Conservation (phyloP, 768 basidiomycete species). For the Pisolithus albus region DNA sequence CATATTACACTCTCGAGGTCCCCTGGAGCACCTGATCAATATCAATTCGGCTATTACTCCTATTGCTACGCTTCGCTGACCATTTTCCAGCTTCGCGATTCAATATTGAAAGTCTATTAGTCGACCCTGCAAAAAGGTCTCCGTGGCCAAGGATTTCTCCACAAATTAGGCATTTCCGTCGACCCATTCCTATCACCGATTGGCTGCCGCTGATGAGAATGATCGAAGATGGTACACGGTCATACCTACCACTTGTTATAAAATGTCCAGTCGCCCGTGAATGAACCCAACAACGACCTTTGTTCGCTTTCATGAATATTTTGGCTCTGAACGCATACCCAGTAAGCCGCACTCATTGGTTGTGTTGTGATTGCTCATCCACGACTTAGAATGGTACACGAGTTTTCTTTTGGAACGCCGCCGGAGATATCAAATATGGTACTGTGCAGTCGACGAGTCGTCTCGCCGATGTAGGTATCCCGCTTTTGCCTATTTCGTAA, state of each 20-base stretch:
- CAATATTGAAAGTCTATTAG: slow-evolving; percentile 24
- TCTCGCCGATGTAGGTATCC: slow-evolving; percentile 47
- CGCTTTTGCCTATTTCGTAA: neutral
- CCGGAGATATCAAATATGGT: slow-evolving; percentile 52
- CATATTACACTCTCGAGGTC: slow-evolving; percentile 16
- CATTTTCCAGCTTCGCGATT: slow-evolving; percentile 17
- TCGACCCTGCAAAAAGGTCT: slow-evolving; percentile 20
- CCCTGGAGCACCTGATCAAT: slow-evolving; percentile 11
- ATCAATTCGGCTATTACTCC: slow-evolving; percentile 14
- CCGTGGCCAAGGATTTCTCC: slow-evolving; percentile 7
- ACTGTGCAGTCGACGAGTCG: slow-evolving; percentile 47
- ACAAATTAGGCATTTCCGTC: slow-evolving; percentile 26
- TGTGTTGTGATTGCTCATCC: slow-evolving; percentile 12
- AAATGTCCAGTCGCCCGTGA: slow-evolving; percentile 7
- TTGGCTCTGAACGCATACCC: slow-evolving; percentile 72
- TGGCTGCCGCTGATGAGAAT: slow-evolving; percentile 11
- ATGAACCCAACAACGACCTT: slow-evolving; percentile 15
- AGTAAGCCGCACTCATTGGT: slow-evolving; percentile 32
- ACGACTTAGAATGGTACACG: slow-evolving; percentile 52
- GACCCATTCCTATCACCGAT: slow-evolving; percentile 29
- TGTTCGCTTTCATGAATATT: slow-evolving; percentile 36
- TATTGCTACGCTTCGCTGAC: slow-evolving; percentile 25
- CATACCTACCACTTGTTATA: slow-evolving; percentile 16
- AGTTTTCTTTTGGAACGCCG: slow-evolving; percentile 60
- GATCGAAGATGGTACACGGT: slow-evolving; percentile 13